Base-by-base conservation (phyloP, 1,139 yeast genomes). In the Kluyveromyces marxianus region DNA sequence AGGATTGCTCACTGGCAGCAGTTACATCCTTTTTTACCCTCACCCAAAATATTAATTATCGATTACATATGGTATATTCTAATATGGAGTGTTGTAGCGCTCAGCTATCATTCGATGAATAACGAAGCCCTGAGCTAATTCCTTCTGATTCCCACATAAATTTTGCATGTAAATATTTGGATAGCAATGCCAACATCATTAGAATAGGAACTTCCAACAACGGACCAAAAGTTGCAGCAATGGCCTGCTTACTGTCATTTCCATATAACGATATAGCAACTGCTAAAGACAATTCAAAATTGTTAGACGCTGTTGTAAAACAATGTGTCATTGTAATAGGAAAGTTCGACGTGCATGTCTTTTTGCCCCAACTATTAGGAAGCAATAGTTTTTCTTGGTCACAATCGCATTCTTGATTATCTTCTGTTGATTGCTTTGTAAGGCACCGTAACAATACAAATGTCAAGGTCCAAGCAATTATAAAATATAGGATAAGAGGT, bases 181-280 rank as follows among this genome's bases (percentile, higher is more conserved):
- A 71, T 4, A 73, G 67, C 52, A 71, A 66, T 8, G 76, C 69
- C 34, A 77, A 57, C 0, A 65, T 44, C 47, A 78, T 58, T 41
- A 78, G 61, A 2, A 77, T 70, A 2, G 82, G 82, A 4, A 77
- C 77, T 54, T 77, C 83, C 28, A 77, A 59, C 36, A 78, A 63
- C 2, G 83, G 83, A 0, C 83, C 83, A 57, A 76, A 75, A 0
- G 81, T 76, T 2, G 83, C 77, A 3, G 83, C 83, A 42, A 78
- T 69, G 1, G 82, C 76, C 55, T 78, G 74, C 46, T 74, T 68
- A 51, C 79, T 72, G 3, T 74, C 75, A 28, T 69, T 63, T 1
- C 83, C 83, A 62, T 73, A 78, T 5, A 75, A 54, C 0, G 81
- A 70, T 10, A 75, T 73, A 2, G 81, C 77, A 14, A 78, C 72